phyloP scores from a whole-genome alignment of 371 early-diverging fungal genomes.

The Apophysomyces trapeziformis region DNA sequence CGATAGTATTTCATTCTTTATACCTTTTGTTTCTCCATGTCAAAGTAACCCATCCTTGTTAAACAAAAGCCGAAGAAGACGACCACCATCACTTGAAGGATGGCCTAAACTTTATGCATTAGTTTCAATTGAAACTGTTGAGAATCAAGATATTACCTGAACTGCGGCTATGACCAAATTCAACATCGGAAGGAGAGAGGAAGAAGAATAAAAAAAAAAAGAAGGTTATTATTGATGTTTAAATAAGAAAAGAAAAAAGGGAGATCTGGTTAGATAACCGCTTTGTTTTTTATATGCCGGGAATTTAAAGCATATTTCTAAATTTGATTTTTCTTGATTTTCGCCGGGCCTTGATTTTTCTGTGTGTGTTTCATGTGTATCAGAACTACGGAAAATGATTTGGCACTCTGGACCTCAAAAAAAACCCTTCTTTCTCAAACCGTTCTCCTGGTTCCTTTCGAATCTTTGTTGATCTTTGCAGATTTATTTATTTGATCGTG shows the following conservation, averaged over 20 bases:
- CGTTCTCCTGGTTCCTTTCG: not conserved
- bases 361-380: not conserved
- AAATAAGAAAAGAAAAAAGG: not conserved
- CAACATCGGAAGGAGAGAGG: slow-evolving; percentile 5
- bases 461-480: not conserved
- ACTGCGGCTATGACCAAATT: slow-evolving; percentile 23
- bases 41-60: slow-evolving; percentile 52
- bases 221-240: not conserved
- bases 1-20: too few species aligned
- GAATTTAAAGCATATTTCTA: not conserved
- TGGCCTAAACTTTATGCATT: slow-evolving; percentile 41
- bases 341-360: not conserved
- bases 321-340: slow-evolving; percentile 1
- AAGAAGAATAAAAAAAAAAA: slow-evolving; percentile 12
- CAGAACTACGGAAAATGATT: too few species aligned
- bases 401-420: too few species aligned
- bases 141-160: slow-evolving; percentile 7
- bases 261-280: not conserved
- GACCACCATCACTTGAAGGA: slow-evolving; percentile 63
- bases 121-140: not conserved
- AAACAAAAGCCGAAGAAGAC: slow-evolving; percentile 56
- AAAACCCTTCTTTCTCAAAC: slow-evolving; percentile 4
- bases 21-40: slow-evolving; percentile 62
- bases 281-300: not conserved
- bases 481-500: slow-evolving; percentile 1